phyloP scores from a whole-genome alignment of 345 rosid genomes.

The Eucalyptus urophylla region DNA sequence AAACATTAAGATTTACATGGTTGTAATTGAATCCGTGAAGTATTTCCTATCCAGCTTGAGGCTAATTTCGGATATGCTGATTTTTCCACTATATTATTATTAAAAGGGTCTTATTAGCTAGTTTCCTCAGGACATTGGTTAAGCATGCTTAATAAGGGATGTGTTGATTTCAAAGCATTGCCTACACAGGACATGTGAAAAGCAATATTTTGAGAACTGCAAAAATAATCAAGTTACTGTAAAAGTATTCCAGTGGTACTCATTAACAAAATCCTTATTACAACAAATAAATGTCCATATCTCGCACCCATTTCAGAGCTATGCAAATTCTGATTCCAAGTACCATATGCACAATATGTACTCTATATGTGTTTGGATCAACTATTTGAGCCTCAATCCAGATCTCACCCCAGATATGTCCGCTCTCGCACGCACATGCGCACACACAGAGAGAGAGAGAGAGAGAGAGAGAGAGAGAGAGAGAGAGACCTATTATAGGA shows the following conservation, averaged over 20 bases:
- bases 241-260: background rate
- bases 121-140: background rate
- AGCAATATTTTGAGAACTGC: background rate
- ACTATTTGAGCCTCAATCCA: background rate
- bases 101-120: background rate
- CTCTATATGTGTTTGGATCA: background rate
- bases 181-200: background rate
- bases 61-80: background rate
- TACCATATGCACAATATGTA: background rate
- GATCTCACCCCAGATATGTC: background rate
- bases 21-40: background rate
- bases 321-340: background rate
- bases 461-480: background rate
- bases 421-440: background rate
- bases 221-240: background rate
- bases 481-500: constrained; percentile 56
- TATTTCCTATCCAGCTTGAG: background rate
- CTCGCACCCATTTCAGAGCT: background rate
- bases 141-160: background rate
- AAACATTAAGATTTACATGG: background rate
- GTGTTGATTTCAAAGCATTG: background rate
- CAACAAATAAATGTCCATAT: background rate
- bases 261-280: background rate
- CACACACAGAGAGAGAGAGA: background rate
- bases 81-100: background rate